These are phyloP conservation scores for Russula sp. DNA, from an alignment of 768 basidiomycete species.

Conservation along the genomic window DNA sequence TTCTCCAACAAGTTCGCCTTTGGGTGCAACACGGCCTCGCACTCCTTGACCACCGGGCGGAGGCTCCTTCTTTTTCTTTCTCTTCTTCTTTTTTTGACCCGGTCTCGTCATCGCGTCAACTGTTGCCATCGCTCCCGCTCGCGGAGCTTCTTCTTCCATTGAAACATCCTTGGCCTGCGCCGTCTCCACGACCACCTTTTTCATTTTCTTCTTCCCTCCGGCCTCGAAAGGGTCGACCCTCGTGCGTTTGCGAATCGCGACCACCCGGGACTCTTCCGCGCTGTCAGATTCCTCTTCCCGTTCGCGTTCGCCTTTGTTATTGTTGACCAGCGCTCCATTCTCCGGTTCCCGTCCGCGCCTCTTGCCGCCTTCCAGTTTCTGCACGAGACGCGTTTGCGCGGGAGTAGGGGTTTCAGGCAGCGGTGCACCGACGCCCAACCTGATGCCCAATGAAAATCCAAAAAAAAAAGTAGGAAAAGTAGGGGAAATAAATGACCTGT, in stretches of 20 bases:
- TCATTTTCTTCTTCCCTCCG: conserved; percentile 34
- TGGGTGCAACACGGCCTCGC: conserved; percentile 3
- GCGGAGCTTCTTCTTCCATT: background rate
- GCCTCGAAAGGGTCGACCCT: conserved; percentile 49
- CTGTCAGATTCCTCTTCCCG: conserved; percentile 39
- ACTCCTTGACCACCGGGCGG: background rate
- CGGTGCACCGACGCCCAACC: conserved; percentile 69
- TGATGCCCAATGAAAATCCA: conserved; percentile 25
- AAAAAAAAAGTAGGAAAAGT: background rate
- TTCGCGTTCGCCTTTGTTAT: conserved; percentile 6
- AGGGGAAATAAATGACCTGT: background rate
- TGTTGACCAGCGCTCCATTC: conserved; percentile 21
- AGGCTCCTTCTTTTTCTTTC: conserved; percentile 22
- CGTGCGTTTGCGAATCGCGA: conserved; percentile 51
- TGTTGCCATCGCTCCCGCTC: background rate
- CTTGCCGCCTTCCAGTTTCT: conserved; percentile 42
- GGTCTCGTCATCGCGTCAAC: background rate
- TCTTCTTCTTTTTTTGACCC: conserved; percentile 25
- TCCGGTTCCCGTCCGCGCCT: conserved; percentile 43
- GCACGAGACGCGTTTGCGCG: conserved; percentile 45
- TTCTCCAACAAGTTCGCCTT: conserved; percentile 15
- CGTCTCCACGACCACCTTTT: conserved; percentile 5
- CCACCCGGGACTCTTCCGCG: conserved; percentile 43
- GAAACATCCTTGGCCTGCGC: background rate
- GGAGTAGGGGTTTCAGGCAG: conserved; percentile 37